Evolutionary conservation across 352 stramenopile species (phyloP).

Genomic region (Phytophthora syringae): DNA sequence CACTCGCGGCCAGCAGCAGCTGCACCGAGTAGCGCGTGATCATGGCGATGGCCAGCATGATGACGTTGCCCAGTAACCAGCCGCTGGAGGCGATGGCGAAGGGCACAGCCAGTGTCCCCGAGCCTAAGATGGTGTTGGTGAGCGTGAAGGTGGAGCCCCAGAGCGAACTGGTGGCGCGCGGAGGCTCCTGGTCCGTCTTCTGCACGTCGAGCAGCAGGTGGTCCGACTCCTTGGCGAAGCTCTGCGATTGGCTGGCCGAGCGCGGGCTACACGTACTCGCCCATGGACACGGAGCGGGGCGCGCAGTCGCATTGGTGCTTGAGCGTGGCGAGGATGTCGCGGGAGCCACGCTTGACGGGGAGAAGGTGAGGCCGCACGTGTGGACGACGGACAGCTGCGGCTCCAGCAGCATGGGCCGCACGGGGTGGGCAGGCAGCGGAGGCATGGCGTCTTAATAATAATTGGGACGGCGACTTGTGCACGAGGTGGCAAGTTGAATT

Average conservation of each 20-base stretch:
- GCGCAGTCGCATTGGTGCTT: slow-evolving; percentile 71
- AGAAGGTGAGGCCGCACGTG: slow-evolving; percentile 47
- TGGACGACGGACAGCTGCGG: slow-evolving; percentile 35
- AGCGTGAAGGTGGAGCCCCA: slow-evolving; percentile 77
- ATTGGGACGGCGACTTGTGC: too few species aligned
- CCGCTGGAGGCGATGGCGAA: slow-evolving; percentile 78
- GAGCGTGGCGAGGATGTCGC: slow-evolving; percentile 62
- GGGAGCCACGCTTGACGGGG: slow-evolving; percentile 47
- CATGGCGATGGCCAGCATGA: slow-evolving; percentile 78
- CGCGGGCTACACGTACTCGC: slow-evolving; percentile 79
- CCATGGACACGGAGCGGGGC: slow-evolving; percentile 70
- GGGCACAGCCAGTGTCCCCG: slow-evolving; percentile 72
- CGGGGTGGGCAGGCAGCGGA: slow-evolving; percentile 11
- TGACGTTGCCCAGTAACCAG: slow-evolving; percentile 66
- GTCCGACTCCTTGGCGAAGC: slow-evolving; percentile 35
- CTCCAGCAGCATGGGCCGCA: slow-evolving; percentile 23
- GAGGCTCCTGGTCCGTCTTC: slow-evolving; percentile 28
- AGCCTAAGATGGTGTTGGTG: slow-evolving; percentile 81
- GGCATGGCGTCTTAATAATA: slow-evolving; percentile 23
- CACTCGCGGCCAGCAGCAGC: slow-evolving; percentile 67
- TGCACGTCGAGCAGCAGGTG: slow-evolving; percentile 43
- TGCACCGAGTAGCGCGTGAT: slow-evolving; percentile 82
- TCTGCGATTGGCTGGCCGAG: slow-evolving; percentile 9
- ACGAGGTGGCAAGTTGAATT: slow-evolving; percentile 17
- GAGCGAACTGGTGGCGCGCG: slow-evolving; percentile 57